Base-by-base conservation (phyloP, 495 filamentous ascomycete genomes). In the Trichoderma asperelloides region DNA sequence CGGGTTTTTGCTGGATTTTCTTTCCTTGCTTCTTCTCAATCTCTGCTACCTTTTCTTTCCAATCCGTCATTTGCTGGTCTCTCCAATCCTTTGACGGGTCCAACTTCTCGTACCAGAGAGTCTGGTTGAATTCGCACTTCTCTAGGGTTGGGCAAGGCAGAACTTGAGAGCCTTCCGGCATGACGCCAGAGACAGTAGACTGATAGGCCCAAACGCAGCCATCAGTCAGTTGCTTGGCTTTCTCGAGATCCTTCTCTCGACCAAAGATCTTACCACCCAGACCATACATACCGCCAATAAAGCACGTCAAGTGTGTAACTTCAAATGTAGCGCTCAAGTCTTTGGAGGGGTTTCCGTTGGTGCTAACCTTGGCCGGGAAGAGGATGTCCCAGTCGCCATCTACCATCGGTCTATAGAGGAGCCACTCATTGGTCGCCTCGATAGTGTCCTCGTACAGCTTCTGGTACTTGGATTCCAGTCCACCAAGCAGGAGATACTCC, bases 161-260 rank as follows among this genome's bases (percentile, higher is more conserved):
- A 0, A 89, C 76, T 6, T 73, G 72, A 66, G 91, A 89, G 7
- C 75, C 75, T 75, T 98, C 95, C 1, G 95, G 93, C 93, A 96
- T 96, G 70, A 98, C 91, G 4, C 94, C 96, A 0, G 88, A 89
- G 1, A 85, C 80, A 15, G 90, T 92, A 21, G 83, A 82, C 70
- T 91, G 87, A 73, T 98, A 98, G 2, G 92, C 89, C 94, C 92
- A 98, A 2, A 95, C 89, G 74, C 95, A 98, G 25, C 94, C 96
- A 67, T 96, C 93, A 0, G 94, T 90, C 15, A 98, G 84, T 73
- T 90, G 90, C 69, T 83, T 81, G 8, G 89, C 95, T 60, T 96
- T 85, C 49, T 95, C 88, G 57, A 98, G 79, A 74, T 98, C 94
- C 25, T 83, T 83, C 8, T 88, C 81, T n/a, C 87, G 81, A 12